phyloP scores from a whole-genome alignment of 257 asterid species.

The Linderniella brevidens region DNA sequence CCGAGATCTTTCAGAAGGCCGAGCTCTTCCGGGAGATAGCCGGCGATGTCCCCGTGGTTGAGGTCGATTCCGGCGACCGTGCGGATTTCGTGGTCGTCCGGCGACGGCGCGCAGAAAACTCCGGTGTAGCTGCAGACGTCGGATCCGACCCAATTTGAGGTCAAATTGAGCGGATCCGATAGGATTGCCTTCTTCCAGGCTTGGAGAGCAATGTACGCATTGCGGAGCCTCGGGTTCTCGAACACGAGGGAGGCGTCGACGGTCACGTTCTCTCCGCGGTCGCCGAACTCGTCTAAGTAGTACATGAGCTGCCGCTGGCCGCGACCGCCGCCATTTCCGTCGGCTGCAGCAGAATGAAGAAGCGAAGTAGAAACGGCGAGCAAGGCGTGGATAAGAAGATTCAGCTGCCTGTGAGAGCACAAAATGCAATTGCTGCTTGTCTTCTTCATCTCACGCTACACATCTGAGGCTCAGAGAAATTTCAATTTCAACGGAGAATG shows the following conservation, averaged over 20 bases:
- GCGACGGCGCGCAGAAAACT: slow-evolving; percentile 61
- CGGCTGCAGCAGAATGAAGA: slow-evolving; percentile 6
- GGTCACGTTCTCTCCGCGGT: slow-evolving; percentile 53
- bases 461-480: too few species aligned
- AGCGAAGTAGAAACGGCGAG: slow-evolving; percentile 3
- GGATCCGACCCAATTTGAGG: slow-evolving; percentile 63
- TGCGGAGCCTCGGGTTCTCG: slow-evolving; percentile 42
- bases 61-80: slow-evolving; percentile 78
- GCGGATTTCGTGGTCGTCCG: slow-evolving; percentile 26
- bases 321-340: slow-evolving; percentile 48
- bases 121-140: slow-evolving; percentile 54
- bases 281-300: slow-evolving; percentile 69
- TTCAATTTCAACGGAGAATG: too few species aligned
- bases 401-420: too few species aligned
- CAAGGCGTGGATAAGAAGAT: background rate
- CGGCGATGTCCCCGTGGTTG: slow-evolving; percentile 87
- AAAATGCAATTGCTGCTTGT: too few species aligned
- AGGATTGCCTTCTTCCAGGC: slow-evolving; percentile 86
- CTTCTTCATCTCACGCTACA: too few species aligned
- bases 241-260: slow-evolving; percentile 53
- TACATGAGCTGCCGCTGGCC: slow-evolving; percentile 30
- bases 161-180: slow-evolving; percentile 62
- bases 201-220: slow-evolving; percentile 71
- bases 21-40: slow-evolving; percentile 73
- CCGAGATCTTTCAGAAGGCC: slow-evolving; percentile 76